Percentiles rank a stretch among this genome's conserved stretches.
phyloP scores from a whole-genome alignment of 139 green algal genomes.

The Chlorella sp. region DNA sequence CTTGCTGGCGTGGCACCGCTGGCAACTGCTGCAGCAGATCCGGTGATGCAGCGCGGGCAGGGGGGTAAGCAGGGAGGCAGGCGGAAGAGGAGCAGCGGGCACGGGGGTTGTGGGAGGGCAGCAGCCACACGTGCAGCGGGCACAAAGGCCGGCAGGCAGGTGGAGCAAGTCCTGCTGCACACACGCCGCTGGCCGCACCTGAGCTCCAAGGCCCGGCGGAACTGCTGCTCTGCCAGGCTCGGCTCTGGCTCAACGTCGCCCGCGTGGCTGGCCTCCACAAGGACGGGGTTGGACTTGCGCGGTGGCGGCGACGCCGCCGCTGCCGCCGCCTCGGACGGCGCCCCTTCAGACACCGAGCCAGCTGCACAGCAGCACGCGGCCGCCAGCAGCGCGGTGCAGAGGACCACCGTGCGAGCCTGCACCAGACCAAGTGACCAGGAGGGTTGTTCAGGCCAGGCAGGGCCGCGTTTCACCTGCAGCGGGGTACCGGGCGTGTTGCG shows the following conservation, averaged over 20 bases:
- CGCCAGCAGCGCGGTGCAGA: background rate
- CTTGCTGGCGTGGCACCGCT: too few species aligned
- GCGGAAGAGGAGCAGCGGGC: background rate
- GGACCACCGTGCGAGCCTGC: background rate
- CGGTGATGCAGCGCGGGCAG: too few species aligned
- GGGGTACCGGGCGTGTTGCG: background rate
- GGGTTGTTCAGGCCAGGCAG: background rate
- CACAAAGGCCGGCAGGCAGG: background rate
- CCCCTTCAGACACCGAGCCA: background rate
- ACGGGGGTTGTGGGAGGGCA: background rate
- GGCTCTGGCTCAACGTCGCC: background rate
- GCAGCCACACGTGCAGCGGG: background rate
- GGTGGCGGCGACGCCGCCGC: background rate
- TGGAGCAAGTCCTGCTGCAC: too few species aligned
- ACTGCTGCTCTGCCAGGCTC: constrained; percentile 45
- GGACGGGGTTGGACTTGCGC: background rate
- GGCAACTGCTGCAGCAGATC: too few species aligned
- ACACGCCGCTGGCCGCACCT: constrained; percentile 11
- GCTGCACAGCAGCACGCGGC: background rate
- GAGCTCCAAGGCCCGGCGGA: constrained; percentile 44
- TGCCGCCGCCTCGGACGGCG: background rate
- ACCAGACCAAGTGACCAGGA: background rate
- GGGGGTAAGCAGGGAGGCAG: background rate
- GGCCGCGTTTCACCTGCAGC: too few species aligned
- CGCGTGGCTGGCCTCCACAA: background rate